Base-by-base conservation (phyloP, 2,329 filamentous ascomycete genomes). In the Sarocladiaceae sp. region DNA sequence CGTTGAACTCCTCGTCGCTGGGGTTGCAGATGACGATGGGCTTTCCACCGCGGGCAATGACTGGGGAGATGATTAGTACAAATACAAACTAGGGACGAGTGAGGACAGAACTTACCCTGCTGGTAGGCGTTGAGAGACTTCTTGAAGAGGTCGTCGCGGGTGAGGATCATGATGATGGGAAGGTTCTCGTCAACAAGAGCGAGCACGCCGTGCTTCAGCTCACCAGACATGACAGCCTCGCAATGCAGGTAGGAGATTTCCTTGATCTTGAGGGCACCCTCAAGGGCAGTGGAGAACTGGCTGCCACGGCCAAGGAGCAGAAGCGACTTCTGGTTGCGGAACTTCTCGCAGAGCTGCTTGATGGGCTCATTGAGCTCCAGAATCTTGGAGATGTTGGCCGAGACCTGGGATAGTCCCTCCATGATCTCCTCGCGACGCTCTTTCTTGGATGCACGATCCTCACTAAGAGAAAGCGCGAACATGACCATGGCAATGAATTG, bases 401-500 rank as follows among this genome's bases (percentile, higher is more conserved):
- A 95, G 59, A 98, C 80, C 60, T 87, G 85, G 58, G 78, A 76
- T 23, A 98, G 82, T 58, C 93, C 91, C 55, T 94, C 85, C 77
- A 98, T 96, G 61, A 98, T 97, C 69, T 96, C 90, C 68, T 93
- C 82, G 24, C 93, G 85, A 61, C 91, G 82, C 72, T 85, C 81
- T 59, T 85, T 80, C 80, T 98, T 98, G 55, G 89, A 96, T 33
- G 90, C 88, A 56, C 93, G 88, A 68, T 98, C 93, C 72, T 98
- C 93, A 60, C 88, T 93, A 47, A 98, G 80, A 23, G 90, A 96
- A 51, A 98, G 76, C 6, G 93, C 93, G 60, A 98, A 97, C 93
- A 98, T 98, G 70, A 97, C 86, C 89, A 98, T 96, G 65, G 93
- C 95, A 61, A 98, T 88, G 67, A 97, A 98, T 66, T 98, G 93